Conservation (phyloP, 768 basidiomycete genomes). For the Clitopilus passeckerianus region DNA sequence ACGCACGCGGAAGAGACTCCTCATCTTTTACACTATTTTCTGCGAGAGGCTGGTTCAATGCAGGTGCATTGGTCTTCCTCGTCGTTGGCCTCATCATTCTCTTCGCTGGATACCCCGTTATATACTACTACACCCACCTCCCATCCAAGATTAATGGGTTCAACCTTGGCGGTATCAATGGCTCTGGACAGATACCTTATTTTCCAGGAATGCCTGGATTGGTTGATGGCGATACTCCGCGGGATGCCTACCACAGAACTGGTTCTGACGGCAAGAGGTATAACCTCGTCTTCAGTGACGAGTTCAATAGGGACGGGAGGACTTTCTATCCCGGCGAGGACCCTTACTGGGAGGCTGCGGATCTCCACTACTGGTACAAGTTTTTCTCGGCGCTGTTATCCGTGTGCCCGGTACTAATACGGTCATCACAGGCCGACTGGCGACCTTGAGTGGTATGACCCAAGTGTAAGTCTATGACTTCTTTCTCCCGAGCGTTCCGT, state of each 20-base stretch:
- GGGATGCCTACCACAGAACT: conserved; percentile 44
- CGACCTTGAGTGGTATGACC: conserved; percentile 85
- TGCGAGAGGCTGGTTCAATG: conserved; percentile 77
- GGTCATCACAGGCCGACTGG: conserved; percentile 47
- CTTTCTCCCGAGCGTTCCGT: neutral
- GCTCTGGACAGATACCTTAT: conserved; percentile 79
- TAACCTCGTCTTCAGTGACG: conserved; percentile 85
- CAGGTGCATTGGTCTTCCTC: conserved; percentile 66
- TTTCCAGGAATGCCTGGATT: conserved; percentile 63
- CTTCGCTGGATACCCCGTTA: conserved; percentile 88
- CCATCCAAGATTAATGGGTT: conserved; percentile 42
- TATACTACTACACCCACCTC: conserved; percentile 44
- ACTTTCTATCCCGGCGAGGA: conserved; percentile 74
- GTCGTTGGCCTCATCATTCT: conserved; percentile 65
- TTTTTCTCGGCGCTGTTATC: neutral
- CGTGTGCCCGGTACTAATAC: conserved; percentile 1
- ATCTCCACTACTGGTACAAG: conserved; percentile 79
- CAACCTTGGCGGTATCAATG: conserved; percentile 90
- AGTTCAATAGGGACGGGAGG: conserved; percentile 55
- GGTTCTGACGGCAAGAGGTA: conserved; percentile 78
- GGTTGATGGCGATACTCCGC: conserved; percentile 77
- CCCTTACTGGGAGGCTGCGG: conserved; percentile 84
- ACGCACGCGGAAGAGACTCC: conserved; percentile 55
- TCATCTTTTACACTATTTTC: conserved; percentile 72
- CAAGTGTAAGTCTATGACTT: conserved; percentile 36